Conservation (phyloP, 148 eudicot genomes). For the Limonium bicolor region DNA sequence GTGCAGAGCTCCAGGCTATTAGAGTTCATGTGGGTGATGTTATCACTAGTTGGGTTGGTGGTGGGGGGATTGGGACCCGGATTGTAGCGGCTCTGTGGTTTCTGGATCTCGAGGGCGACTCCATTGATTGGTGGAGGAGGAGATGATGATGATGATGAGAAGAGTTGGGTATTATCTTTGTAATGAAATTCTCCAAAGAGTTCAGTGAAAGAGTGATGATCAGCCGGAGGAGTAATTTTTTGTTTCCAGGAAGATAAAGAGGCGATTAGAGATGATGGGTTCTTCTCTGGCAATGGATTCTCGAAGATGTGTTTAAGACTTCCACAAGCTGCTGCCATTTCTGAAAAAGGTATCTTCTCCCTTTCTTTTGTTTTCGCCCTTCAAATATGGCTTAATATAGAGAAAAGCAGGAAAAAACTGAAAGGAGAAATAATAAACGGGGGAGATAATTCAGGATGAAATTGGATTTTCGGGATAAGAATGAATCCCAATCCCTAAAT, state of each 20-base stretch:
- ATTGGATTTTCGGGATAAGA: constrained; percentile 18
- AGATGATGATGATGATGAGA: too few relatives aligned
- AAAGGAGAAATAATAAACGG: constrained; percentile 7
- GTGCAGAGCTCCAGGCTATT: constrained; percentile 72
- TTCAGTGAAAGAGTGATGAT: constrained; percentile 42
- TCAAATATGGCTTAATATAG: too few relatives aligned
- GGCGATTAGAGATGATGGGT: constrained; percentile 20
- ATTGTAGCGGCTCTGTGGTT: too few relatives aligned
- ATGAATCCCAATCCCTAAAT: too few relatives aligned
- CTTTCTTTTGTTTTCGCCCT: background rate
- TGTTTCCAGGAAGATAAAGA: constrained; percentile 44
- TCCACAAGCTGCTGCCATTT: constrained; percentile 62
- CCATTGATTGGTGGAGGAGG: too few relatives aligned
- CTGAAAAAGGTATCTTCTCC: background rate
- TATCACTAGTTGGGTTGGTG: constrained; percentile 36
- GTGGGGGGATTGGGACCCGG: too few relatives aligned
- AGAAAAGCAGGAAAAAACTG: background rate
- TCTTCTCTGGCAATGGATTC: constrained; percentile 34
- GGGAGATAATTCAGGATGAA: background rate
- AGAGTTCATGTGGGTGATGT: constrained; percentile 43
- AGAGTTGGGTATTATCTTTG: too few relatives aligned
- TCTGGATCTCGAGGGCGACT: too few relatives aligned
- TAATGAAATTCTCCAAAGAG: constrained; percentile 60
- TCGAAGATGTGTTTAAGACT: constrained; percentile 62
- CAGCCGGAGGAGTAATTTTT: constrained; percentile 18